Percentiles rank a stretch among this genome's conserved stretches.
phyloP scores from a whole-genome alignment of 1,139 yeast species.

The Wickerhamiella infanticola region DNA sequence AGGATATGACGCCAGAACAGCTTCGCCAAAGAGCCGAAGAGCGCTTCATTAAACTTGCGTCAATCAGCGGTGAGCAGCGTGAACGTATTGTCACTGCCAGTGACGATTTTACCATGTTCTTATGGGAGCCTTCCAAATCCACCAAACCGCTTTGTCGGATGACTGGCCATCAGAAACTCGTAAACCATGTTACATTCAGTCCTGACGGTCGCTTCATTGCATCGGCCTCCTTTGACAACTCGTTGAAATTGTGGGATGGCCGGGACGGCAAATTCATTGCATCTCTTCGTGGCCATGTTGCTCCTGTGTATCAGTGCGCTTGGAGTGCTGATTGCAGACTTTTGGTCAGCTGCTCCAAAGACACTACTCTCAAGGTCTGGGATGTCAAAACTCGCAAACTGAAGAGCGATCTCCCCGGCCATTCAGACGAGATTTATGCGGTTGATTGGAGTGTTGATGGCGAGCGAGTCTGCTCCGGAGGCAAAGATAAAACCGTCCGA shows the following conservation, averaged over 20 bases:
- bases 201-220: constrained; percentile 91
- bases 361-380: constrained; percentile 95
- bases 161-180: constrained; percentile 96
- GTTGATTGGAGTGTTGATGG: constrained; percentile 99
- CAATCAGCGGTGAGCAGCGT: constrained; percentile 45
- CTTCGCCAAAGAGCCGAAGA: constrained; percentile 44
- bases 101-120: constrained; percentile 94
- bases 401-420: constrained; percentile 87
- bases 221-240: constrained; percentile 89
- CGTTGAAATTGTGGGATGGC: constrained; percentile 94
- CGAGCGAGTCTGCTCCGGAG: constrained; percentile 82
- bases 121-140: constrained; percentile 82
- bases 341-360: constrained; percentile 86
- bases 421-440: constrained; percentile 86
- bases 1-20: constrained; percentile 31
- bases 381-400: constrained; percentile 76
- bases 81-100: constrained; percentile 90
- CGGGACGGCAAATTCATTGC: constrained; percentile 77
- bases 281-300: constrained; percentile 92
- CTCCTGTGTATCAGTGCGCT: constrained; percentile 95
- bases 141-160: constrained; percentile 76
- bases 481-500: constrained; percentile 87
- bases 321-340: constrained; percentile 95
- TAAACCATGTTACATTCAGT: constrained; percentile 87
- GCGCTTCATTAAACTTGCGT: constrained; percentile 67